Conservation (phyloP, 2,329 filamentous ascomycete species). For the Tolypocladium endophyticum region DNA sequence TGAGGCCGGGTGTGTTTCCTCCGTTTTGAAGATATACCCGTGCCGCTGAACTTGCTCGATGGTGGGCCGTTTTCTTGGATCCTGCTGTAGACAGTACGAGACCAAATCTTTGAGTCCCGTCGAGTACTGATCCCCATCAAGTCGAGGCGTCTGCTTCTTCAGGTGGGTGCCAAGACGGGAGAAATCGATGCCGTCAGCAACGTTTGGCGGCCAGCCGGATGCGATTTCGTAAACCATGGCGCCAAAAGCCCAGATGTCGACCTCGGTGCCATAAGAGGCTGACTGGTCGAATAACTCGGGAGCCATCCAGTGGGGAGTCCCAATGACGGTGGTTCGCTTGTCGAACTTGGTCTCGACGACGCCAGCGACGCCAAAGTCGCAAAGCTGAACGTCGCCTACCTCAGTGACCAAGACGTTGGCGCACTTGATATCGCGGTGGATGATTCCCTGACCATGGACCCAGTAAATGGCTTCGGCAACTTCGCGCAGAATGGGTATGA, state of each 20-base stretch:
- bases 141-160: constrained; percentile 51
- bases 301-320: constrained; percentile 81
- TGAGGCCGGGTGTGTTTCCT: constrained; percentile 51
- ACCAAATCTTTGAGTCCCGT: constrained; percentile 58
- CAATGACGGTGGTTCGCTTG: constrained; percentile 72
- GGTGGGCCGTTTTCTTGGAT: constrained; percentile 56
- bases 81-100: constrained; percentile 60
- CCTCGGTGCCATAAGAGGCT: constrained; percentile 57
- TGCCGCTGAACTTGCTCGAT: constrained; percentile 62
- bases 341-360: constrained; percentile 65
- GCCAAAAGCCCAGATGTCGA: constrained; percentile 80
- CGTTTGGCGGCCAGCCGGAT: constrained; percentile 64
- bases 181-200: constrained; percentile 36
- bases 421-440: constrained; percentile 63
- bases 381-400: constrained; percentile 66
- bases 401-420: constrained; percentile 75
- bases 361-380: constrained; percentile 76
- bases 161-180: constrained; percentile 45
- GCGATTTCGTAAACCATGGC: constrained; percentile 75
- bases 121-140: constrained; percentile 64
- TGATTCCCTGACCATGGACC: constrained; percentile 59
- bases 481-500: constrained; percentile 56
- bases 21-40: constrained; percentile 55
- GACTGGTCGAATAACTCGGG: constrained; percentile 61
- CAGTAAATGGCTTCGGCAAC: constrained; percentile 56